phyloP scores from a whole-genome alignment of 148 eudicot genomes.

The Fallopia convolvulus region DNA sequence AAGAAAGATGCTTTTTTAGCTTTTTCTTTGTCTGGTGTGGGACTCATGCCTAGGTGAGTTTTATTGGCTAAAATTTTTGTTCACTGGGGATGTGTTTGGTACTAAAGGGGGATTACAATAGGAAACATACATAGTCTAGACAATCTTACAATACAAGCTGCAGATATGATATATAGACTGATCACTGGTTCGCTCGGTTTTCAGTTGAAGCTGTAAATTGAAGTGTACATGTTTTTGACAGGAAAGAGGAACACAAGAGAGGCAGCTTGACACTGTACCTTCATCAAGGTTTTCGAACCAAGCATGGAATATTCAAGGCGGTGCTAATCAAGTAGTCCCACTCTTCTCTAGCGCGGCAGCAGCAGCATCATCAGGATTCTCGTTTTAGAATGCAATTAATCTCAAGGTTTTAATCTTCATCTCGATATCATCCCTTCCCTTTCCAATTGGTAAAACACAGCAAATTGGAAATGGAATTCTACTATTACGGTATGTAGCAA shows the following conservation, averaged over 20 bases:
- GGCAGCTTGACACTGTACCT: not conserved
- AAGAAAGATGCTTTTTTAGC: conserved; percentile 3
- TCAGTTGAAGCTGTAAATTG: not conserved
- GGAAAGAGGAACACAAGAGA: conserved; percentile 10
- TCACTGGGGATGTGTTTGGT: not conserved
- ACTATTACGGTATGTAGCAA: not conserved
- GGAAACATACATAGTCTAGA: too few relatives aligned
- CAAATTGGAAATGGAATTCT: not conserved
- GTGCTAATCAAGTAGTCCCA: conserved; percentile 15
- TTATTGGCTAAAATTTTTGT: not conserved
- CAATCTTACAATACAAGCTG: not conserved
- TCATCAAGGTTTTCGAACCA: conserved; percentile 1
- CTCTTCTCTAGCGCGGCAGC: conserved; percentile 5
- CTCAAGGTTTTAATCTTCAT: not conserved
- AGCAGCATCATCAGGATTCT: conserved; percentile 13
- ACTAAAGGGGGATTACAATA: not conserved
- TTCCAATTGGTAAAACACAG: not conserved
- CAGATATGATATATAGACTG: not conserved
- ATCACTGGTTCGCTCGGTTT: not conserved
- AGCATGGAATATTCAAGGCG: conserved; percentile 11
- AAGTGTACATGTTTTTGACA: not conserved
- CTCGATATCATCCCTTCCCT: not conserved
- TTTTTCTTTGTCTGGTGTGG: not conserved
- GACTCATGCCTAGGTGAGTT: not conserved
- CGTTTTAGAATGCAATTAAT: conserved; percentile 6